These are phyloP conservation scores for Yarrowia phangngaensis DNA, from an alignment of 805 yeast species.

Conservation along the genomic window DNA sequence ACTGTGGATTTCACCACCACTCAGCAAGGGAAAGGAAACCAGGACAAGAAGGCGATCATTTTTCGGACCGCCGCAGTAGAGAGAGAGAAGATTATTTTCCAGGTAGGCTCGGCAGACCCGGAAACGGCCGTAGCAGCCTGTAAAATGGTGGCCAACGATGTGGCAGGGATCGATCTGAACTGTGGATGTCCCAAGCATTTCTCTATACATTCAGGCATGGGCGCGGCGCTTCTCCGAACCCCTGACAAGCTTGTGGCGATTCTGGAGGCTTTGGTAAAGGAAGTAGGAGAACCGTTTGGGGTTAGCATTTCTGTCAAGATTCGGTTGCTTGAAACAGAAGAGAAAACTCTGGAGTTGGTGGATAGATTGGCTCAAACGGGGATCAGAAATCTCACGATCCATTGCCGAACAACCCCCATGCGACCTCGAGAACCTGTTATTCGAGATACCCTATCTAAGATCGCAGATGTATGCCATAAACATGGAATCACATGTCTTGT, in stretches of 20 bases:
- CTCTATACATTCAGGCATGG: constrained; percentile 94
- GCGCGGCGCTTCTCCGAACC: constrained; percentile 81
- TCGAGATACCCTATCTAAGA: constrained; percentile 60
- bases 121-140: constrained; percentile 88
- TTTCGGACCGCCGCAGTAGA: constrained; percentile 75
- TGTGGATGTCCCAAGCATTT: constrained; percentile 98
- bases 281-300: constrained; percentile 71
- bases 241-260: constrained; percentile 78
- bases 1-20: constrained; percentile 37
- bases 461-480: constrained; percentile 57
- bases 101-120: constrained; percentile 83
- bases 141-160: constrained; percentile 71
- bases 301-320: constrained; percentile 91
- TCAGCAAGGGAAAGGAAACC: constrained; percentile 34
- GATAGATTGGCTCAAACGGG: constrained; percentile 66
- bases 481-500: constrained; percentile 68
- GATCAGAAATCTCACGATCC: constrained; percentile 78
- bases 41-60: constrained; percentile 48
- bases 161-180: constrained; percentile 87
- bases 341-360: constrained; percentile 60
- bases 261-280: constrained; percentile 59
- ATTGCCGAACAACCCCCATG: constrained; percentile 87
- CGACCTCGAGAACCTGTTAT: constrained; percentile 75
- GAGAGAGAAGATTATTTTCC: constrained; percentile 69
- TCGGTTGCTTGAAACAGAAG: constrained; percentile 62